A percentile compares a stretch with the other conserved stretches of the same genome.
These are phyloP conservation scores for Podospora fimiseda DNA, from an alignment of 495 filamentous ascomycete species.

Conservation along the genomic window DNA sequence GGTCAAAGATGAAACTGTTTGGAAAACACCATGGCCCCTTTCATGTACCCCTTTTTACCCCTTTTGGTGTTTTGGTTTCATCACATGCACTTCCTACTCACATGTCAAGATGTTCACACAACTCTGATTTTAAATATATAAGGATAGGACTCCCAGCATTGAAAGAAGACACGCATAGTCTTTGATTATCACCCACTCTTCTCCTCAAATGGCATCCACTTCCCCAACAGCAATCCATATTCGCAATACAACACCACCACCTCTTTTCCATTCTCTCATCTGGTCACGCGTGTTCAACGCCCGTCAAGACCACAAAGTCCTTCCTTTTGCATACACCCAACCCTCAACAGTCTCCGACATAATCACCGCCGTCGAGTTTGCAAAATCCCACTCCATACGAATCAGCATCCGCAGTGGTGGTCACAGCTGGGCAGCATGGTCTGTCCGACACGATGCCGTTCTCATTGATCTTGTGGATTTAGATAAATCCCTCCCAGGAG, in stretches of 20 bases:
- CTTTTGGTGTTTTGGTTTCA: no score
- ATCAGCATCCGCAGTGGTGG: slow-evolving; percentile 50
- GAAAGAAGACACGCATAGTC: no score
- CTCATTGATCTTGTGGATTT: slow-evolving; percentile 34
- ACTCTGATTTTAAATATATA: no score
- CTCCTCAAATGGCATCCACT: no score
- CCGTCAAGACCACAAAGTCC: slow-evolving; percentile 28
- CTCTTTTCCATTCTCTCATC: slow-evolving; percentile 16
- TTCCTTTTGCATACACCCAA: slow-evolving; percentile 41
- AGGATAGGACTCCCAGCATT: no score
- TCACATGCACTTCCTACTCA: no score
- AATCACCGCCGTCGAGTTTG: slow-evolving; percentile 39
- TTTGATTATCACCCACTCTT: no score
- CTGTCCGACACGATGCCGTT: slow-evolving; percentile 44
- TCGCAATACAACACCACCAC: not conserved
- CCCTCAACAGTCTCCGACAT: slow-evolving; percentile 36
- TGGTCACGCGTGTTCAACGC: slow-evolving; percentile 29
- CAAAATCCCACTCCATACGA: slow-evolving; percentile 29
- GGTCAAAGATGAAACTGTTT: no score
- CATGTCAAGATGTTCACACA: no score
- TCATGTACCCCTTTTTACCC: no score
- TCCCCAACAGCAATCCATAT: no score
- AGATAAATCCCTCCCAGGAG: slow-evolving; percentile 5
- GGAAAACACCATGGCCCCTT: no score
- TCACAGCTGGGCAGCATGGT: slow-evolving; percentile 50